These are phyloP conservation scores for Coemansia sp. DNA, from an alignment of 192 early-diverging fungal genomes.

Conservation along the genomic window DNA sequence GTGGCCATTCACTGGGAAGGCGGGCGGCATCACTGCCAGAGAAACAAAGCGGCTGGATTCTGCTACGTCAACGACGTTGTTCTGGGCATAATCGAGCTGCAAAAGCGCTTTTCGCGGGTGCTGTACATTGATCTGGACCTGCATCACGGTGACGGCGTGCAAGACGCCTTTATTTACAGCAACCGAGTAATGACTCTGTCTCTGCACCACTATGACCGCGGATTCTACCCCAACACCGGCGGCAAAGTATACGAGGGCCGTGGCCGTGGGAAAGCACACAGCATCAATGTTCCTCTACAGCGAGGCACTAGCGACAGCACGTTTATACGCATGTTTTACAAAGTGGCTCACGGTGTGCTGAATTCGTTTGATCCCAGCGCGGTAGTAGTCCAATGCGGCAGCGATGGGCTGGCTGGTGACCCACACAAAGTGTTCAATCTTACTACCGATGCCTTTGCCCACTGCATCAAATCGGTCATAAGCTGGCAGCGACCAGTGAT, in stretches of 20 bases:
- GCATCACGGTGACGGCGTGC: slow-evolving; percentile 98
- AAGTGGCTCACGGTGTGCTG: slow-evolving; percentile 69
- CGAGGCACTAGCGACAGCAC: slow-evolving; percentile 84
- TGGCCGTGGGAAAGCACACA: slow-evolving; percentile 74
- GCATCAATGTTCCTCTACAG: slow-evolving; percentile 87
- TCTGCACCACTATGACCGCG: slow-evolving; percentile 90
- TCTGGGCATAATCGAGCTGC: slow-evolving; percentile 83
- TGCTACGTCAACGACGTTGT: slow-evolving; percentile 99
- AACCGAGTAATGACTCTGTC: slow-evolving; percentile 95
- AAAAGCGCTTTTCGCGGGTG: slow-evolving; percentile 72
- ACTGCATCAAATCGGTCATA: slow-evolving; percentile 18
- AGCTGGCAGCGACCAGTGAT: slow-evolving; percentile 19
- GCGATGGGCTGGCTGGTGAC: slow-evolving; percentile 51
- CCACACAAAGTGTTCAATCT: slow-evolving; percentile 45
- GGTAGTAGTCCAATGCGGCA: slow-evolving; percentile 90
- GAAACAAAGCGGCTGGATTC: slow-evolving; percentile 87
- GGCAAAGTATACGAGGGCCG: slow-evolving; percentile 74
- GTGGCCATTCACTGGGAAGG: slow-evolving; percentile 92
- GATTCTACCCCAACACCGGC: slow-evolving; percentile 94
- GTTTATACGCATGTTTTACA: slow-evolving; percentile 76
- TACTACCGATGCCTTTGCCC: slow-evolving; percentile 27
- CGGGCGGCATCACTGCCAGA: slow-evolving; percentile 91
- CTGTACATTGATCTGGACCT: slow-evolving; percentile 97
- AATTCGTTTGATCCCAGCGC: slow-evolving; percentile 74
- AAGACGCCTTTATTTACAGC: slow-evolving; percentile 91